phyloP scores from a whole-genome alignment of 1,139 yeast species.

The Geotrichum phurueaensis region DNA sequence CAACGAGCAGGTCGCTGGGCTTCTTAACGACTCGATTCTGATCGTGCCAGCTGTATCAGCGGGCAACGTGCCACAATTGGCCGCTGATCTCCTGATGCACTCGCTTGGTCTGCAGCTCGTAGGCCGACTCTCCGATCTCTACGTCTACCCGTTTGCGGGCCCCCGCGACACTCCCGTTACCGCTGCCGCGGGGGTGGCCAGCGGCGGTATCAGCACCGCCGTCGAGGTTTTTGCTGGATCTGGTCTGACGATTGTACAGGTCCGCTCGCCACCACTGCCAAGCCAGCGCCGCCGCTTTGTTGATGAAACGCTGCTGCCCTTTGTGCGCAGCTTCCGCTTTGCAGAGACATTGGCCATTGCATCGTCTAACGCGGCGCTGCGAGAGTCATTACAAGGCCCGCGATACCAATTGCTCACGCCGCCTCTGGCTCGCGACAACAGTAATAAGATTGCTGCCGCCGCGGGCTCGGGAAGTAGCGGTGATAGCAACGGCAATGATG shows the following conservation, averaged over 20 bases:
- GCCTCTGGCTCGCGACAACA: background rate
- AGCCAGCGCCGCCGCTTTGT: constrained; percentile 52
- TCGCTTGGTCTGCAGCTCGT: constrained; percentile 49
- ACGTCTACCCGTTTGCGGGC: constrained; percentile 76
- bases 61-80: constrained; percentile 85
- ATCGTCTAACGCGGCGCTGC: constrained; percentile 55
- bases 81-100: constrained; percentile 67
- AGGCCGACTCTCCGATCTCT: constrained; percentile 52
- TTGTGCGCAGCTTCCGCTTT: constrained; percentile 41
- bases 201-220: constrained; percentile 48
- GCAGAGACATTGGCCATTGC: constrained; percentile 54
- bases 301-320: constrained; percentile 47
- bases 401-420: constrained; percentile 13
- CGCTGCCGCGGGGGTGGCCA: too few relatives aligned
- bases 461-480: background rate
- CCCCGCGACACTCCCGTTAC: constrained; percentile 53
- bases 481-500: background rate
- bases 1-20: background rate
- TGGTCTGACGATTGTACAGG: constrained; percentile 59
- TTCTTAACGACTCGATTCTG: constrained; percentile 29
- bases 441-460: background rate
- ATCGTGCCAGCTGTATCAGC: constrained; percentile 75
- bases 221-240: constrained; percentile 45
- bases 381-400: constrained; percentile 16
- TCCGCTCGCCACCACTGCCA: constrained; percentile 77